Evolutionary conservation across 108 stramenopile species (phyloP).

Genomic region (Aureococcus anophagefferens): DNA sequence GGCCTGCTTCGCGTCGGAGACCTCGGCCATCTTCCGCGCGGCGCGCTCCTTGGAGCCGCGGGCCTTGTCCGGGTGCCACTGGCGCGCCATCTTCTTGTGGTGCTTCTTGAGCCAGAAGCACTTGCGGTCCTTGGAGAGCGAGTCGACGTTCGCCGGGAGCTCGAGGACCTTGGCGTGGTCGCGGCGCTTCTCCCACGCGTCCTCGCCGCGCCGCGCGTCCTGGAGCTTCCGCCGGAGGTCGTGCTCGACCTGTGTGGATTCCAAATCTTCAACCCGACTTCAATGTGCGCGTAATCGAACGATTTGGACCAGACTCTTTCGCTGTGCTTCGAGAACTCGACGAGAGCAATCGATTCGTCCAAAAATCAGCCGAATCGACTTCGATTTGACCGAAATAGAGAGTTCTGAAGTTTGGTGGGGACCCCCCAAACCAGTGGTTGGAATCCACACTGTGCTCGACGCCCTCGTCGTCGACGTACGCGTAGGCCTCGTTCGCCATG

Average conservation of each 20-base stretch:
- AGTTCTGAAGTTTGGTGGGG: no score
- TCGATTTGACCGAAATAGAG: no score
- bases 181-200: slow-evolving; percentile 3
- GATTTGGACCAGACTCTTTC: no score
- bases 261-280: no score
- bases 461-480: neutral
- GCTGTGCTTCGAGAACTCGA: no score
- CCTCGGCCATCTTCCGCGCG: slow-evolving; percentile 45
- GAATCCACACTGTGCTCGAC: no score
- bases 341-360: no score
- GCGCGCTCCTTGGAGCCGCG: slow-evolving; percentile 47
- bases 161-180: slow-evolving; percentile 51
- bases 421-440: no score
- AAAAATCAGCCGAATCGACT: no score
- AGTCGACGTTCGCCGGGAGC: slow-evolving; percentile 45
- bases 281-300: no score
- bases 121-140: slow-evolving; percentile 31
- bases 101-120: slow-evolving; percentile 52
- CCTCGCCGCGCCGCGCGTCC: neutral
- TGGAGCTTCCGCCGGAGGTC: neutral
- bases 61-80: slow-evolving; percentile 50
- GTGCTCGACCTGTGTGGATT: no score
- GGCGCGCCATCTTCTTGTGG: slow-evolving; percentile 43
- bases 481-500: neutral
- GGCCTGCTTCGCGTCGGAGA: slow-evolving; percentile 45